These are phyloP conservation scores for Xylaria sp. DNA, from an alignment of 2,329 filamentous ascomycete genomes.

Conservation along the genomic window DNA sequence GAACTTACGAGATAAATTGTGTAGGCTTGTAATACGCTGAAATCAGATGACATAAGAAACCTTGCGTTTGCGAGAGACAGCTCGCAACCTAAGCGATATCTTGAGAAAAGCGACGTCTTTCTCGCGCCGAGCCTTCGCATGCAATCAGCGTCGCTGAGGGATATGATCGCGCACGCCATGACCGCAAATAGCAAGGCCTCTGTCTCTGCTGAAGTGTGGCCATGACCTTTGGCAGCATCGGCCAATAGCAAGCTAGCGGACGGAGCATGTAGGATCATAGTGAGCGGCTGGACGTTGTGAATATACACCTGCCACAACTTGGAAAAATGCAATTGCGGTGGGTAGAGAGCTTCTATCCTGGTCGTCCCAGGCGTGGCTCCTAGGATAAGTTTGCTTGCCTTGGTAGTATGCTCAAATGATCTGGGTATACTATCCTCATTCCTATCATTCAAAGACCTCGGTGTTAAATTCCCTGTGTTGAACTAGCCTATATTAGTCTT, in stretches of 20 bases:
- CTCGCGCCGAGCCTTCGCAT: slow-evolving; percentile 5
- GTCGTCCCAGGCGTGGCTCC: neutral
- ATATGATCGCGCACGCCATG: slow-evolving; percentile 14
- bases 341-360: slow-evolving; percentile 1
- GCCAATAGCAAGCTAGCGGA: slow-evolving; percentile 7
- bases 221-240: slow-evolving; percentile 11
- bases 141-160: slow-evolving; percentile 12
- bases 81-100: slow-evolving; percentile 17
- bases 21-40: slow-evolving; percentile 16
- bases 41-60: slow-evolving; percentile 10
- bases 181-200: slow-evolving; percentile 13
- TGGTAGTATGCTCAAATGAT: slow-evolving; percentile 1
- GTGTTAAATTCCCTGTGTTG: slow-evolving; percentile 11
- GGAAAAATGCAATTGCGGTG: slow-evolving; percentile 2
- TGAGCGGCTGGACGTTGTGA: slow-evolving; percentile 16
- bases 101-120: slow-evolving; percentile 8
- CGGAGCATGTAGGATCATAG: slow-evolving; percentile 13
- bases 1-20: slow-evolving; percentile 17
- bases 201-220: slow-evolving; percentile 1
- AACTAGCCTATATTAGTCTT: slow-evolving; percentile 9
- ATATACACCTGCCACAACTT: slow-evolving; percentile 10
- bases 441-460: slow-evolving; percentile 12
- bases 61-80: slow-evolving; percentile 10
- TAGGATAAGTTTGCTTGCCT: slow-evolving; percentile 6
- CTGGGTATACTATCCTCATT: slow-evolving; percentile 5